Base-by-base conservation (phyloP, 129 eudicot species). In the Artemisia annua region DNA sequence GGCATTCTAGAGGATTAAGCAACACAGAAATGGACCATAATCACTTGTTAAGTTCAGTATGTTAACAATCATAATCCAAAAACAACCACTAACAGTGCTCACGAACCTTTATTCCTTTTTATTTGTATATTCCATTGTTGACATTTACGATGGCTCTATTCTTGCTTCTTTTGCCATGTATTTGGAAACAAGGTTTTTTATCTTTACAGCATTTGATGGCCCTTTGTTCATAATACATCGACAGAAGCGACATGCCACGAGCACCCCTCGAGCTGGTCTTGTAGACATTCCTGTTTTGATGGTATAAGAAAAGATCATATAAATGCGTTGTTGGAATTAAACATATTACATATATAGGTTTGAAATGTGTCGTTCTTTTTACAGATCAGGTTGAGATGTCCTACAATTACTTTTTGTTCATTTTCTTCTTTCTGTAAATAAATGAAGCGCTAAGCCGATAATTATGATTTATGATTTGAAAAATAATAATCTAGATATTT, bases 81-180 rank as follows among this genome's bases (percentile, higher is more conserved):
- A 17, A 4, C 69, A 32, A 52, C 48, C 48, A 2, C 22, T 5
- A 39, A 64, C 52, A 49, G 17, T 39, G 15, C 48, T 12, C 5
- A 39, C 26, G 11, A 46, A 48, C 67, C 30, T 11, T 58, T 3
- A 32, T 48, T 60, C 60, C 75, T 43, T 39, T 20, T 16, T 59
- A 43, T 22, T 20, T 20, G 60, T 59, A 16, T 15, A 61, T 58
- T 72, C 69, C 69, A 43, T 71, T 26, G 30, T 16, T 17, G 59
- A 18, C 77, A 28, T 48, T 28, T 32, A 73, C 49, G 61, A 73
- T 73, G 69, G 49, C 28, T 72, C 51, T 16, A 32, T 60, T 44
- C 59, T 61, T 63, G 35, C 28, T 61, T 65, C 67, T 62, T 61
- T 11, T 18, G 17, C 44, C 5, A 46, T 46, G 17, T 67, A 26